Evolutionary conservation across 495 filamentous ascomycete species (phyloP), one percentile per base, ranked within the genome.

Genomic region (Xylaria grammica): DNA sequence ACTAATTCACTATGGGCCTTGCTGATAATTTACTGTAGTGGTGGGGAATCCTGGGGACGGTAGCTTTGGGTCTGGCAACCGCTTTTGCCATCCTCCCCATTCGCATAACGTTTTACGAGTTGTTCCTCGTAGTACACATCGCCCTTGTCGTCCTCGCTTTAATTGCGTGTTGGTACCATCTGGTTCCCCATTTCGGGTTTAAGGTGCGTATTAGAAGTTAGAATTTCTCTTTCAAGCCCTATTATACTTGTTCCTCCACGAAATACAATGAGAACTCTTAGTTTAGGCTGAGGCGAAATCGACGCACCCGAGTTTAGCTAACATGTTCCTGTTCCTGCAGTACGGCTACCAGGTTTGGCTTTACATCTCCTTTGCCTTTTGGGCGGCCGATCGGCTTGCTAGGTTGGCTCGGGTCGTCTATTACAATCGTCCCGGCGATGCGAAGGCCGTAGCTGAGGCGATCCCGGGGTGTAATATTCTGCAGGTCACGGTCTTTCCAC

Each of bases 391-490:
- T 60, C 73, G 81, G 1, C 42, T 80, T 3, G 44, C 74, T 76
- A 17, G 65, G 78, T 4, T 51, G 55, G 4, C 70, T 74, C 4
- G 54, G 78, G 9, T 64, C 68, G 6, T 70, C 67, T 80, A 65
- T 82, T 83, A n/a, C 79, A 81, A 15, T 76, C 83, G 0, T 68
- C 74, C 77, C 79, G 4, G 84, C 73, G 3, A 81, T 74, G 19
- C 73, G 72, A 13, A 81, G 68, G 7, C 81, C 79, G 24, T 77
- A 48, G 26, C 74, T 59, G 38, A 61, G 26, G 32, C 22, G 3
- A 52, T 61, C n/a, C 58, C 58, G 13, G 46, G 46, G 1, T 50
- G 58, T 22, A 52, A 52, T n/a, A 51, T 61, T 32, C 11, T 61
- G 1, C 58, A 61, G 1, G 19, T 61, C 10, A 61, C 45, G 1